Percentiles rank a stretch among this genome's conserved stretches.
Evolutionary conservation across 331 rosid genomes (phyloP).

Genomic region (Pyracantha coccinea): DNA sequence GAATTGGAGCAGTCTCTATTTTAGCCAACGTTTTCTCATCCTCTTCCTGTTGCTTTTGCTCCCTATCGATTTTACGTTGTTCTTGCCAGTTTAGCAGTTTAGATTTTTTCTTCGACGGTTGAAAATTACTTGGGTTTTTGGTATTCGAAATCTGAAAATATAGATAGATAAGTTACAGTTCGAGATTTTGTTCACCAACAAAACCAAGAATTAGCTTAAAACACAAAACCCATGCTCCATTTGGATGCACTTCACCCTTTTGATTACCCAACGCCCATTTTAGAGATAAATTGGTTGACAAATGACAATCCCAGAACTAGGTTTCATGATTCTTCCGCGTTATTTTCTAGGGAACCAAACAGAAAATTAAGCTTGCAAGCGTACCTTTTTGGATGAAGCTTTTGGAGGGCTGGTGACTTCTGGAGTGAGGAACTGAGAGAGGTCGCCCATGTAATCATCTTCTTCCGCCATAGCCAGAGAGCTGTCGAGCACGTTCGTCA

Average conservation of each 20-base stretch:
- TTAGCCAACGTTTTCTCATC: conserved; percentile 76
- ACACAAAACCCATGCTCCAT: not conserved
- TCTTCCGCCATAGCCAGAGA: conserved; percentile 48
- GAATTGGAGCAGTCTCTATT: conserved; percentile 76
- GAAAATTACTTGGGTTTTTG: conserved; percentile 16
- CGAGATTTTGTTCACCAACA: not conserved
- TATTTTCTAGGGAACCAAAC: not conserved
- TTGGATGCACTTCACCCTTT: not conserved
- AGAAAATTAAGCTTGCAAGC: not conserved
- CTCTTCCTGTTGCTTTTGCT: conserved; percentile 63
- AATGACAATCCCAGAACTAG: not conserved
- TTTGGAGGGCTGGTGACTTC: conserved; percentile 31
- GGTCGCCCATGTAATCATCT: conserved; percentile 85
- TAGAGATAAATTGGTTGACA: too few relatives aligned
- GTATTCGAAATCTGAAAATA: conserved; percentile 33
- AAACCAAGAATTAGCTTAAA: not conserved
- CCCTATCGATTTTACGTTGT: conserved; percentile 52
- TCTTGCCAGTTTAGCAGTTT: conserved; percentile 72
- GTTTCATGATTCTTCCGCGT: not conserved
- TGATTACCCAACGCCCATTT: too few relatives aligned
- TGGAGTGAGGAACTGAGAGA: conserved; percentile 60
- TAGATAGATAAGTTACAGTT: not conserved
- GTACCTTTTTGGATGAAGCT: conserved; percentile 37
- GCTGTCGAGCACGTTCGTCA: not conserved
- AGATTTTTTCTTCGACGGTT: conserved; percentile 42